Conservation (phyloP, 768 basidiomycete species). For the Trametopsis cervina region DNA sequence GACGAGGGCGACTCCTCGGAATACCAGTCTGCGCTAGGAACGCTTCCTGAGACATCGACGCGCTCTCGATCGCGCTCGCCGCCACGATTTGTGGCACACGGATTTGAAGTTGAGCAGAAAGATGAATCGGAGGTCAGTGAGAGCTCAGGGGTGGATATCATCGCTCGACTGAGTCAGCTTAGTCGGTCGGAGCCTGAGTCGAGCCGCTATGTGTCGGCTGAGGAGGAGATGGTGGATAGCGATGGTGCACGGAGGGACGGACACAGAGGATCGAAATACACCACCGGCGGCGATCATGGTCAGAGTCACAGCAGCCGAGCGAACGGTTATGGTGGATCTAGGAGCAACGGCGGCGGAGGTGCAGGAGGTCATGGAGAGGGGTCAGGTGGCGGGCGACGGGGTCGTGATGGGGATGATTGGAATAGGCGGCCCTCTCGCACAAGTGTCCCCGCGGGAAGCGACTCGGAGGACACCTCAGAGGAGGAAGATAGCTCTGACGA, state of each 20-base stretch:
- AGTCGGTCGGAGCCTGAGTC: slow-evolving; percentile 1
- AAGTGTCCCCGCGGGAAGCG: slow-evolving; percentile 21
- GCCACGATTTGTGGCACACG: no score
- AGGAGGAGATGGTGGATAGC: slow-evolving; percentile 5
- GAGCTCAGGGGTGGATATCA: slow-evolving; percentile 9
- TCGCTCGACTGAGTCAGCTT: slow-evolving; percentile 1
- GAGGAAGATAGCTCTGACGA: slow-evolving; percentile 38
- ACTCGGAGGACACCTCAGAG: slow-evolving; percentile 30
- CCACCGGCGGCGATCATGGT: no score
- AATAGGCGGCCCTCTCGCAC: slow-evolving; percentile 23
- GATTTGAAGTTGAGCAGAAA: no score
- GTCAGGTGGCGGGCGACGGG: slow-evolving; percentile 19
- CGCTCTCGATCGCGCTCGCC: no score
- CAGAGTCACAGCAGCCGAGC: no score
- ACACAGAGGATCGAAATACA: no score
- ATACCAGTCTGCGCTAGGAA: slow-evolving; percentile 1
- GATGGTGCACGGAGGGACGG: no score
- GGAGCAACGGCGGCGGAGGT: slow-evolving; percentile 21
- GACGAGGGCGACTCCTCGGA: slow-evolving; percentile 8
- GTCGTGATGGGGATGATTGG: slow-evolving; percentile 35
- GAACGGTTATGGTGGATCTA: slow-evolving; percentile 17
- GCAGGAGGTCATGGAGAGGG: slow-evolving; percentile 19
- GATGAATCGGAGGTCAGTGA: slow-evolving; percentile 1
- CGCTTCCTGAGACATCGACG: no score
- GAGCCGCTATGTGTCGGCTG: slow-evolving; percentile 8